Evolutionary conservation across 73 alveolate genomes (phyloP).

Genomic region (Symbiodinium pilosum): DNA sequence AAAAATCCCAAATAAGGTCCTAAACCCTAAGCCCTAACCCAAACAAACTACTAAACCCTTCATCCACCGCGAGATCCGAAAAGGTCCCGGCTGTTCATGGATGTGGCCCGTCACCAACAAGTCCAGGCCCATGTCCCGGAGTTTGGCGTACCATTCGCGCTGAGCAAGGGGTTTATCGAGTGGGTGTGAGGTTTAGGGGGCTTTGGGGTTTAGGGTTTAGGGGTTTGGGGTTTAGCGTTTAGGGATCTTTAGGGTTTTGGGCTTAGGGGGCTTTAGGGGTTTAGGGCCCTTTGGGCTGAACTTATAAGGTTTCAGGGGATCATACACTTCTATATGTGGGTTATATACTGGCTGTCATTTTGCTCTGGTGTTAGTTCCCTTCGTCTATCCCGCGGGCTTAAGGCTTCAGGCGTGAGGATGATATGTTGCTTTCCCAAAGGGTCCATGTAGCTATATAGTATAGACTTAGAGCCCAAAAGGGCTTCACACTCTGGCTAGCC

Average conservation of each 20-base stretch:
- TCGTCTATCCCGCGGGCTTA: background rate
- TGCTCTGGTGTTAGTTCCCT: too few species aligned
- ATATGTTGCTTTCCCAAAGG: background rate
- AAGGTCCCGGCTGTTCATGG: slow-evolving; percentile 45
- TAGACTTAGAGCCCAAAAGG: too few species aligned
- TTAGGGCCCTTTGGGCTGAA: background rate
- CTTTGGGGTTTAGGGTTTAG: background rate
- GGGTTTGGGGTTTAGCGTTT: background rate
- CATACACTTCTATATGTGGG: too few species aligned
- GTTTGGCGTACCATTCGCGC: slow-evolving; percentile 64
- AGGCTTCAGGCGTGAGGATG: background rate
- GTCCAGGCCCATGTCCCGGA: slow-evolving; percentile 56
- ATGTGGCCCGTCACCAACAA: slow-evolving; percentile 68
- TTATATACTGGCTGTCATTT: too few species aligned
- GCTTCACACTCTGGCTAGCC: too few species aligned
- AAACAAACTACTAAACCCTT: background rate
- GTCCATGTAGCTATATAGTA: too few species aligned
- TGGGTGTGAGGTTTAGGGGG: background rate
- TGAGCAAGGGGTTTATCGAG: background rate
- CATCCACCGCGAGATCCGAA: background rate
- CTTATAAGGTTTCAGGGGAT: too few species aligned
- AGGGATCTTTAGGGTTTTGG: background rate
- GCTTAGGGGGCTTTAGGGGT: background rate
- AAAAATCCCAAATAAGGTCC: background rate
- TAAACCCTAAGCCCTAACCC: background rate